phyloP scores from a whole-genome alignment of 148 eudicot genomes.

The Cornus controversa region DNA sequence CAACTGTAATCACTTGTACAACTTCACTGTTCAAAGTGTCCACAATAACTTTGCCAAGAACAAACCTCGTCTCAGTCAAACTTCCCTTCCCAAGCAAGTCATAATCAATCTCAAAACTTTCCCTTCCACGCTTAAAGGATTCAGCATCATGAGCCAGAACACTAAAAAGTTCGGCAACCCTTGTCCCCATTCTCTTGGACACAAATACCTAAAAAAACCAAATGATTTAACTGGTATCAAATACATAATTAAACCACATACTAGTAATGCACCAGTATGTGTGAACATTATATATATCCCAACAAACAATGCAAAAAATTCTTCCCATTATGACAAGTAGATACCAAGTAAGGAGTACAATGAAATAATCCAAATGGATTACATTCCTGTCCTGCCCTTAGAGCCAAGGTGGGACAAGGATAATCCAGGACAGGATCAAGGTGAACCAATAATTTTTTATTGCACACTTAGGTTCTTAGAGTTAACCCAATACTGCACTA shows the following conservation, averaged over 20 bases:
- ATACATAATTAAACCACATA: not conserved
- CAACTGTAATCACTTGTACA: conserved; percentile 14
- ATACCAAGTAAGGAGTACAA: not conserved
- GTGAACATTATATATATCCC: not conserved
- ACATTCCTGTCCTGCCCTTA: not conserved
- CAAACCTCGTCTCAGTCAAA: conserved; percentile 50
- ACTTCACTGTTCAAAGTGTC: conserved; percentile 45
- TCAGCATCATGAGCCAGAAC: conserved; percentile 26
- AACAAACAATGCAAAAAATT: not conserved
- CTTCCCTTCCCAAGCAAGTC: conserved; percentile 54
- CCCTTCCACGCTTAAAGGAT: conserved; percentile 24
- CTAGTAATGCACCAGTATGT: not conserved
- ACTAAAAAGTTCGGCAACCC: conserved; percentile 33
- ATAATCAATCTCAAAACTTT: conserved; percentile 33
- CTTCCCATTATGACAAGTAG: not conserved
- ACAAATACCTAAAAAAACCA: conserved; percentile 50
- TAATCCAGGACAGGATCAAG: not conserved
- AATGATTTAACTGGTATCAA: not conserved
- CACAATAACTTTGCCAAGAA: conserved; percentile 59
- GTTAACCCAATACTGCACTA: not conserved
- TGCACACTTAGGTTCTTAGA: not conserved
- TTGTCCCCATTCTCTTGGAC: conserved; percentile 27
- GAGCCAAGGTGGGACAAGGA: not conserved
- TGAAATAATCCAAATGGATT: not conserved
- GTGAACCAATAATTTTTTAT: not conserved